A percentile compares a stretch with the other conserved stretches of the same genome.
phyloP scores from a whole-genome alignment of 1,284 basidiomycete species.

The Irpex lacteus region DNA sequence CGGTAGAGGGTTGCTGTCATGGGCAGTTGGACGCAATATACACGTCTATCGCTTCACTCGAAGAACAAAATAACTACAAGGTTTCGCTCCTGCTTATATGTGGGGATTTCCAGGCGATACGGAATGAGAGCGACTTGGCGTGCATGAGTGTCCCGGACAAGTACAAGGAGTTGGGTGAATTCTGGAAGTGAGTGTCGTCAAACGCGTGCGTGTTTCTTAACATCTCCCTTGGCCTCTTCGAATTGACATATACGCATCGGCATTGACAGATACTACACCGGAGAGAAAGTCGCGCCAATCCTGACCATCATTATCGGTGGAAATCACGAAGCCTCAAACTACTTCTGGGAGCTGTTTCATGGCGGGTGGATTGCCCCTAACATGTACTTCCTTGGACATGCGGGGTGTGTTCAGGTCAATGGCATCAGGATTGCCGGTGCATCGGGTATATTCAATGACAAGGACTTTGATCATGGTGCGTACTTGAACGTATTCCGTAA shows the following conservation, averaged over 20 bases:
- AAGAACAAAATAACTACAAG: constrained; percentile 58
- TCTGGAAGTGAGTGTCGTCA: constrained; percentile 63
- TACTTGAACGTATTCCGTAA: constrained; percentile 4
- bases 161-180: constrained; percentile 82
- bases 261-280: constrained; percentile 76
- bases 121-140: constrained; percentile 84
- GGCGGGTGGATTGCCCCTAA: constrained; percentile 97
- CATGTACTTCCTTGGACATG: constrained; percentile 94
- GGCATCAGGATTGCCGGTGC: constrained; percentile 86
- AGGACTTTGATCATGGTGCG: constrained; percentile 78
- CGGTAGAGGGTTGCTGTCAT: constrained; percentile 95
- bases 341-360: constrained; percentile 95
- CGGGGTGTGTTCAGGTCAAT: constrained; percentile 87
- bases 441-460: constrained; percentile 89
- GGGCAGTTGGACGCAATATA: constrained; percentile 89
- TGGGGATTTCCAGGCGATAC: constrained; percentile 94
- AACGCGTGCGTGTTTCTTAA: neutral
- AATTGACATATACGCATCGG: neutral
- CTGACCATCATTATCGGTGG: constrained; percentile 96
- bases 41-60: constrained; percentile 65
- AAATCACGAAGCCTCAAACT: constrained; percentile 97
- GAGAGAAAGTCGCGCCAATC: constrained; percentile 77
- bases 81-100: constrained; percentile 88
- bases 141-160: constrained; percentile 92
- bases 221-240: neutral